Evolutionary conservation across 345 rosid species (phyloP).

Genomic region (Streptanthus diversifolius): DNA sequence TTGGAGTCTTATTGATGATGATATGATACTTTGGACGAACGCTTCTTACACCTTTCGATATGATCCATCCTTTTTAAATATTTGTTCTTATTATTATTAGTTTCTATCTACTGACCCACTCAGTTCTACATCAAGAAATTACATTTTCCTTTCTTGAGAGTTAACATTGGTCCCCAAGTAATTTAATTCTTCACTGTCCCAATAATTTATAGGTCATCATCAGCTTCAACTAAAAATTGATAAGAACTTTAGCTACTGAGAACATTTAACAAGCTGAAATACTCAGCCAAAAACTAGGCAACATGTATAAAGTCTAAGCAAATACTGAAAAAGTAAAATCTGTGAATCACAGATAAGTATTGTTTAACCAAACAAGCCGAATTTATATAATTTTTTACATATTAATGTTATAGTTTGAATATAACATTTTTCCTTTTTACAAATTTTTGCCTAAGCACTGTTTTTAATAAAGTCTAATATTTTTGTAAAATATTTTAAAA

Average conservation of each 20-base stretch:
- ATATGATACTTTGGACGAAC: constrained; percentile 23
- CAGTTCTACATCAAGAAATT: not conserved
- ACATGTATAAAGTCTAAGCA: not conserved
- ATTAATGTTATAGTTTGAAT: not conserved
- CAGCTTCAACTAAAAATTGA: not conserved
- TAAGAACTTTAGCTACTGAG: not conserved
- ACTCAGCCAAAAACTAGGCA: not conserved
- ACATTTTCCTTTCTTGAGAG: not conserved
- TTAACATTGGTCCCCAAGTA: constrained; percentile 9
- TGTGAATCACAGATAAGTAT: not conserved
- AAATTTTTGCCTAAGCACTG: not conserved
- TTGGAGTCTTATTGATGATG: not conserved
- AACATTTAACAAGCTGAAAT: not conserved
- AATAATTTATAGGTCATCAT: not conserved
- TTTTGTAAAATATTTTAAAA: not conserved
- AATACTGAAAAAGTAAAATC: not conserved
- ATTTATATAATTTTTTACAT: not conserved
- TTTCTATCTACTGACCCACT: constrained; percentile 8
- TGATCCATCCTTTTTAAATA: not conserved
- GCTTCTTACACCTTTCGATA: constrained; percentile 14
- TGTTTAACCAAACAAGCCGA: not conserved
- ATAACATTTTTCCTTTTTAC: not conserved
- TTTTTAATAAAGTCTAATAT: no score
- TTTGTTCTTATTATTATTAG: constrained; percentile 22
- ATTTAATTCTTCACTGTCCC: constrained; percentile 6